A percentile compares a stretch with the other conserved stretches of the same genome.
Conservation (phyloP, 2,329 filamentous ascomycete species). For the Lachnellula hyalina region DNA sequence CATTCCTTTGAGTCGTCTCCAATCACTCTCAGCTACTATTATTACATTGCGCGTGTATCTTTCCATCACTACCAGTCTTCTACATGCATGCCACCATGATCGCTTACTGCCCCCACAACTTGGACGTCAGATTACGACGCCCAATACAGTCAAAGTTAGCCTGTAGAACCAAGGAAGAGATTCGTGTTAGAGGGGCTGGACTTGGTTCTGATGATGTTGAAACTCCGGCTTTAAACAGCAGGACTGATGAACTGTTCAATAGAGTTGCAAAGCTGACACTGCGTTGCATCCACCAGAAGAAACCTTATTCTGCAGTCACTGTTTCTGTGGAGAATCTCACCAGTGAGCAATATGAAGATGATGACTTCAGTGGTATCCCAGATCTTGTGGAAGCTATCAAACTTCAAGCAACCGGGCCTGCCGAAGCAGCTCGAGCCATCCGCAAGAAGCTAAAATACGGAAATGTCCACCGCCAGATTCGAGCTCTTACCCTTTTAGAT, state of each 20-base stretch:
- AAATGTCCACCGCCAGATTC: slow-evolving; percentile 84
- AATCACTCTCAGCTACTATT: not conserved
- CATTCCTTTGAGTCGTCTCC: not conserved
- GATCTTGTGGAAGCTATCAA: slow-evolving; percentile 93
- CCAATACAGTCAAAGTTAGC: not conserved
- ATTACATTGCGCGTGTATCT: not conserved
- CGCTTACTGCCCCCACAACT: not conserved
- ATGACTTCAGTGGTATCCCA: slow-evolving; percentile 86
- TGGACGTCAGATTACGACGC: not conserved
- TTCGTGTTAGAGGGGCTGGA: not conserved
- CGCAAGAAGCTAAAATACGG: slow-evolving; percentile 99
- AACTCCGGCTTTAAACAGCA: not conserved
- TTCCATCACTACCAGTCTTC: not conserved
- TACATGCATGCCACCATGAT: not conserved
- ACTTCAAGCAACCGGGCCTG: slow-evolving; percentile 78
- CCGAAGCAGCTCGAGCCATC: slow-evolving; percentile 84
- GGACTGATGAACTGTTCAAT: not conserved
- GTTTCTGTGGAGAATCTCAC: slow-evolving; percentile 89
- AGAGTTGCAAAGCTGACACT: slow-evolving; percentile 8
- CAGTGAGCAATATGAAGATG: slow-evolving; percentile 81
- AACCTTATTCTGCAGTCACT: slow-evolving; percentile 89
- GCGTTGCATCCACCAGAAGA: slow-evolving; percentile 48
- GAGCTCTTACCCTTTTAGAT: slow-evolving; percentile 83
- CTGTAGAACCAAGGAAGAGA: not conserved
- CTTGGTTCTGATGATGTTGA: not conserved